Evolutionary conservation across 2,329 filamentous ascomycete genomes (phyloP).

Genomic region (Diaporthe sp.): DNA sequence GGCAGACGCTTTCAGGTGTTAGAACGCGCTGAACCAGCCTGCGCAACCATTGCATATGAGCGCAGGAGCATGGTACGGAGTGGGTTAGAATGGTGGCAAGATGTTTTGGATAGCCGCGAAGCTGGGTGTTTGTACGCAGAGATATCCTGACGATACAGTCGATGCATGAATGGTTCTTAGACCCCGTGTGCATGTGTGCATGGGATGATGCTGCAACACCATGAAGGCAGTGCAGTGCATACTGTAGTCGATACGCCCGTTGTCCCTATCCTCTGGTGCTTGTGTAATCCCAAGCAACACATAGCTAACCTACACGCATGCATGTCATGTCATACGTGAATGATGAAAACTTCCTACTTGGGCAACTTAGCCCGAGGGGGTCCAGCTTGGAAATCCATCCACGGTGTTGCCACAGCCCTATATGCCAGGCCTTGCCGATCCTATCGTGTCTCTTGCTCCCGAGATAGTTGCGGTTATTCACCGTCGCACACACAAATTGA

Average conservation of each 20-base stretch:
- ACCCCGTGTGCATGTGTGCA: neutral
- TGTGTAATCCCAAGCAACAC: neutral
- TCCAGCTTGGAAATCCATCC: slow-evolving; percentile 6
- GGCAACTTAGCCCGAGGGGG: neutral
- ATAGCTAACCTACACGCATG: neutral
- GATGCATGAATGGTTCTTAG: slow-evolving; percentile 28
- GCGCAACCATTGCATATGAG: neutral
- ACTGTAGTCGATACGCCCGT: neutral
- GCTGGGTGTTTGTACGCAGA: slow-evolving; percentile 32
- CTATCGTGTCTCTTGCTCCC: neutral
- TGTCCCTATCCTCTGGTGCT: neutral
- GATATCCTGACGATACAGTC: slow-evolving; percentile 36
- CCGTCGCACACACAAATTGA: neutral
- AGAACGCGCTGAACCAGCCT: neutral
- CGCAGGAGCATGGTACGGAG: neutral
- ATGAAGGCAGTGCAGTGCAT: slow-evolving; percentile 16
- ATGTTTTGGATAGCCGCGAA: slow-evolving; percentile 31
- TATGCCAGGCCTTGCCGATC: slow-evolving; percentile 21
- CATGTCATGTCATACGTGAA: slow-evolving; percentile 4
- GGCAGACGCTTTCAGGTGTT: neutral
- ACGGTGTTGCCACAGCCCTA: slow-evolving; percentile 29
- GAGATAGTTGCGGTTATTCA: neutral
- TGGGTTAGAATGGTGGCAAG: slow-evolving; percentile 9
- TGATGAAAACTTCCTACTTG: slow-evolving; percentile 29
- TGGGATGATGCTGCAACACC: neutral